These are phyloP conservation scores for Linnemannia exigua DNA, from an alignment of 192 early-diverging fungal genomes.

Conservation along the genomic window DNA sequence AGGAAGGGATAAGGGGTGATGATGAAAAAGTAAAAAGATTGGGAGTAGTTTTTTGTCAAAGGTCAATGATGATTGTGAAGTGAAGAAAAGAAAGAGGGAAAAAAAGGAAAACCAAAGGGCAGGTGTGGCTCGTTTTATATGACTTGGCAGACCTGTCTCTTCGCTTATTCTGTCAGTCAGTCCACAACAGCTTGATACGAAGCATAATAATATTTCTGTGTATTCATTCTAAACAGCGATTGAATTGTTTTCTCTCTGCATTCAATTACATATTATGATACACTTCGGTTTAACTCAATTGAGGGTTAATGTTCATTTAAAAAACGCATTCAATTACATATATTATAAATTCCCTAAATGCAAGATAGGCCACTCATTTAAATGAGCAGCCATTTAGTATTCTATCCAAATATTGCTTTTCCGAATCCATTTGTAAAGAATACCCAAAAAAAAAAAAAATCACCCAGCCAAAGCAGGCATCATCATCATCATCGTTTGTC, in stretches of 20 bases:
- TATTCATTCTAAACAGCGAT: too few species aligned
- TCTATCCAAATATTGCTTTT: not conserved
- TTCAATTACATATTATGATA: too few species aligned
- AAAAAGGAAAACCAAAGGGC: constrained; percentile 6
- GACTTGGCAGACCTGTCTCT: too few species aligned
- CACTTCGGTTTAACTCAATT: too few species aligned
- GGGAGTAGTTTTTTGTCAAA: constrained; percentile 3
- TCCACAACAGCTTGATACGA: too few species aligned
- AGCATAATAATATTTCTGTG: too few species aligned
- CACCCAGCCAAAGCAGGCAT: not conserved
- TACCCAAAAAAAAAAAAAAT: not conserved
- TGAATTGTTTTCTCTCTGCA: too few species aligned
- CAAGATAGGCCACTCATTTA: not conserved
- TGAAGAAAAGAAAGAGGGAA: constrained; percentile 18
- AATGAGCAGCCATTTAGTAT: not conserved
- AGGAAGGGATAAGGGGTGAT: not conserved
- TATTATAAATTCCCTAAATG: too few species aligned
- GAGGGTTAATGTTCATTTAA: too few species aligned
- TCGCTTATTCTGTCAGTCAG: too few species aligned
- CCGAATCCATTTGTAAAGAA: not conserved
- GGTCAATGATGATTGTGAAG: not conserved
- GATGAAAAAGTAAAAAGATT: not conserved
- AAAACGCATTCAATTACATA: too few species aligned
- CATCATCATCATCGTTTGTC: not conserved
- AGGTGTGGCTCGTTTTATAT: not conserved